Conservation (phyloP, 495 filamentous ascomycete species). For the Talaromyces wortmannii region DNA sequence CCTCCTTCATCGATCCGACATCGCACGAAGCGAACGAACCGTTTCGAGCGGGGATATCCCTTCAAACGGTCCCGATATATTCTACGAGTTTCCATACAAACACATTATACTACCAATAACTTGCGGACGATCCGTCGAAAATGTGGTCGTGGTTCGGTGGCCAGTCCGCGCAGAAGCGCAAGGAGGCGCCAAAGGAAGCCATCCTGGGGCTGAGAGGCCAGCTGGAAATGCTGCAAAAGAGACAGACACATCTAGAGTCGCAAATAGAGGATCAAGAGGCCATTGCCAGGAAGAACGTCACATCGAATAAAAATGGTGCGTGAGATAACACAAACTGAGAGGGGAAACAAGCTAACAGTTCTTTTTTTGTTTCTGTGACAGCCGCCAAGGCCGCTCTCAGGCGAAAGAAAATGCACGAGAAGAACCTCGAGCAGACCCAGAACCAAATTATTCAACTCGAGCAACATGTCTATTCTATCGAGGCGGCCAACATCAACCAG, state of each 20-base stretch:
- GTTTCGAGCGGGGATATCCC: too few relatives aligned
- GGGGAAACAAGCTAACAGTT: background rate
- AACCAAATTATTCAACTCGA: conserved; percentile 88
- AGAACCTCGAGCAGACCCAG: conserved; percentile 81
- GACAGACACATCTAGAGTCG: conserved; percentile 81
- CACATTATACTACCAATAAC: background rate
- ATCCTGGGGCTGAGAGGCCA: conserved; percentile 83
- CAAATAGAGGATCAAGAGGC: conserved; percentile 93
- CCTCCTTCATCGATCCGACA: conserved; percentile 2
- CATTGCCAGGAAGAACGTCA: conserved; percentile 84
- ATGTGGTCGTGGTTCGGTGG: conserved; percentile 89
- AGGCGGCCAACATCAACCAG: conserved; percentile 96
- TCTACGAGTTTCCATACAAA: background rate
- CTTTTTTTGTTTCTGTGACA: conserved; percentile 23
- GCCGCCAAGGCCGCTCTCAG: conserved; percentile 86
- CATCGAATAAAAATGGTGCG: conserved; percentile 81
- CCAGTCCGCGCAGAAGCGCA: conserved; percentile 70
- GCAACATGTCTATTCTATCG: conserved; percentile 93
- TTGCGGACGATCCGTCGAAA: conserved; percentile 5
- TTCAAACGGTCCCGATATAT: background rate
- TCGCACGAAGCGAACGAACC: background rate
- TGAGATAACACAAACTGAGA: background rate
- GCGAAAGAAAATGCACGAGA: conserved; percentile 90
- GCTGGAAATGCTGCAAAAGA: conserved; percentile 96
- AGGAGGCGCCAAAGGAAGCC: conserved; percentile 94